Percentiles rank a stretch among this genome's conserved stretches.
phyloP scores from a whole-genome alignment of 2,329 filamentous ascomycete species.

The Diaporthe sp. region DNA sequence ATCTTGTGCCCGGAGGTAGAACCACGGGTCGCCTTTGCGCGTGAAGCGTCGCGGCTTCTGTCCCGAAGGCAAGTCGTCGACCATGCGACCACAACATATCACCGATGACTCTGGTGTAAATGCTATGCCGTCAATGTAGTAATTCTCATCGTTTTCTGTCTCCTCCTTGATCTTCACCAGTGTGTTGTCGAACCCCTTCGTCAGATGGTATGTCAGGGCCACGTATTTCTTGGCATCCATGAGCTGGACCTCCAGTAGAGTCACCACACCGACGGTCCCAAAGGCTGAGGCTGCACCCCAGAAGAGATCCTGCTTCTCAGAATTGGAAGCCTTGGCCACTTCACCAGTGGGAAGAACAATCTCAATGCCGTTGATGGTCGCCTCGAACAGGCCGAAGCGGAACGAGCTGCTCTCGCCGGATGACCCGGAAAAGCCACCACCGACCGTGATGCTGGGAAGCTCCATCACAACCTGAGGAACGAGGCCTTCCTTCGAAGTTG shows the following conservation, averaged over 20 bases:
- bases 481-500: conserved; percentile 66
- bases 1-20: conserved; percentile 76
- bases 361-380: conserved; percentile 72
- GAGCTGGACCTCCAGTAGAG: conserved; percentile 70
- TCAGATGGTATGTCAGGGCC: conserved; percentile 66
- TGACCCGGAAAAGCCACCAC: conserved; percentile 76
- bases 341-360: conserved; percentile 73
- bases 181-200: conserved; percentile 57
- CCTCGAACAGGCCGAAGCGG: conserved; percentile 75
- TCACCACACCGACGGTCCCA: conserved; percentile 73
- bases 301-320: conserved; percentile 67
- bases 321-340: conserved; percentile 60
- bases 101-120: conserved; percentile 69
- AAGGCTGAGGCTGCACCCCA: conserved; percentile 70
- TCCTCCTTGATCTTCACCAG: conserved; percentile 56
- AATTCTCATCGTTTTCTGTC: conserved; percentile 54
- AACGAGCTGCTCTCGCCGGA: conserved; percentile 78
- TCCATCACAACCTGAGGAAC: conserved; percentile 79
- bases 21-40: conserved; percentile 77
- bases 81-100: conserved; percentile 72
- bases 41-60: conserved; percentile 62
- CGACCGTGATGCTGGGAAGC: conserved; percentile 77
- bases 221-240: conserved; percentile 67
- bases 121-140: conserved; percentile 80
- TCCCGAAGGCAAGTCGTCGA: conserved; percentile 58